Evolutionary conservation across 495 filamentous ascomycete species (phyloP).

Genomic region (Penicillium goetzii): DNA sequence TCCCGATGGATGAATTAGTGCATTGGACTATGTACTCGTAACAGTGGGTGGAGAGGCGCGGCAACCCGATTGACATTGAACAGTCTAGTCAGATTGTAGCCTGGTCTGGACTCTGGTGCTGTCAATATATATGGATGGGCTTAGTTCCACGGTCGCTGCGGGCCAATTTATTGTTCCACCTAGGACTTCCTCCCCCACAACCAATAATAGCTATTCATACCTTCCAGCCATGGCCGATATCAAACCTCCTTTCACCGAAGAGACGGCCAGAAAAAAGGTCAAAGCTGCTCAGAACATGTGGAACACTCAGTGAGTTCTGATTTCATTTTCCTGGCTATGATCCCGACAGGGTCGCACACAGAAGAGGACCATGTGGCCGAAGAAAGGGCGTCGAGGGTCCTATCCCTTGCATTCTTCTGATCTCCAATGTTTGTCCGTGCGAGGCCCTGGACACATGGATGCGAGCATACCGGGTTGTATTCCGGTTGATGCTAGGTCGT

Average conservation of each 20-base stretch:
- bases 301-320: conserved; percentile 69
- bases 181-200: too few relatives aligned
- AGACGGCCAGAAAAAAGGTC: conserved; percentile 76
- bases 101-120: background rate
- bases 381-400: conserved; percentile 23
- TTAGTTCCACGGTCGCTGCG: background rate
- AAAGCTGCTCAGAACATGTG: conserved; percentile 84
- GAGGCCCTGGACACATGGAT: conserved; percentile 18
- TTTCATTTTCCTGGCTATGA: conserved; percentile 1
- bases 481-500: background rate
- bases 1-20: background rate
- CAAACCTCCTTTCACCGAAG: conserved; percentile 78
- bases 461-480: conserved; percentile 10
- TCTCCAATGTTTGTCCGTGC: conserved; percentile 26
- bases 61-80: background rate
- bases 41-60: background rate
- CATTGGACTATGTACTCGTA: background rate
- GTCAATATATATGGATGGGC: background rate
- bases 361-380: conserved; percentile 29
- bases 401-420: conserved; percentile 40
- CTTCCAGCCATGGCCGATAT: conserved; percentile 52
- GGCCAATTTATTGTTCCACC: background rate
- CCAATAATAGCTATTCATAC: background rate
- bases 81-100: background rate
- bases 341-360: background rate